Evolutionary conservation across 73 alveolate species (phyloP), one percentile per base, ranked within the genome.

Genomic region (Urostyla sp.): DNA sequence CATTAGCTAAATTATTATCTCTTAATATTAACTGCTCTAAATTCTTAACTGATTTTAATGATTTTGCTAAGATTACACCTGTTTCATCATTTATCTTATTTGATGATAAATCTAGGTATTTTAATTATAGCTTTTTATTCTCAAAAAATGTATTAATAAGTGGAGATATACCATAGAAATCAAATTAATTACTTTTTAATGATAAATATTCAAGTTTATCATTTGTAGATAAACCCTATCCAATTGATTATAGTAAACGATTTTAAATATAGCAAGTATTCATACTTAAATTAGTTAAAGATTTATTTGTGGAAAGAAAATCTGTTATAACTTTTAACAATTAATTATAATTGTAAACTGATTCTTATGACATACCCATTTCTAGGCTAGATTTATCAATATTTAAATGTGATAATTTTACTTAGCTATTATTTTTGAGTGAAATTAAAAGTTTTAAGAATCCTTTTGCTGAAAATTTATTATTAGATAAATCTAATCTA

Each of bases 321-420:
- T 63, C 79, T 5, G 48, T 3, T 36, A 63, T 13, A 2, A 23
- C 8, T 16, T 48, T 35, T 24, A 4, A 10, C 15, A 63, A 38
- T 5, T 26, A 6, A 49, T 5, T 21, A 40, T 28, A 63, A 40
- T 38, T 63, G 60, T 63, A 18, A 31, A 63, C 60, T 43, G 37
- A 63, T 63, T 63, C 79, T 40, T 36, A 31, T 40, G 27, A 38
- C 1, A 34, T 15, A 27, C 79, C 79, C 58, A 63, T 63, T 6
- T 63, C 79, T 13, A 63, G 45, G 21, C 3, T 43, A 32, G 79
- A 28, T 63, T 63, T 63, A 63, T 63, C 79, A 57, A 63, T 63
- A 10, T 21, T 63, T 20, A 63, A 23, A 63, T 63, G 60, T 5
- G 61, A 21, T 10, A 63, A 34, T 43, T 63, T 63, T 1, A 63